phyloP scores from a whole-genome alignment of 257 asterid genomes.

The Lithospermum erythrorhizon region DNA sequence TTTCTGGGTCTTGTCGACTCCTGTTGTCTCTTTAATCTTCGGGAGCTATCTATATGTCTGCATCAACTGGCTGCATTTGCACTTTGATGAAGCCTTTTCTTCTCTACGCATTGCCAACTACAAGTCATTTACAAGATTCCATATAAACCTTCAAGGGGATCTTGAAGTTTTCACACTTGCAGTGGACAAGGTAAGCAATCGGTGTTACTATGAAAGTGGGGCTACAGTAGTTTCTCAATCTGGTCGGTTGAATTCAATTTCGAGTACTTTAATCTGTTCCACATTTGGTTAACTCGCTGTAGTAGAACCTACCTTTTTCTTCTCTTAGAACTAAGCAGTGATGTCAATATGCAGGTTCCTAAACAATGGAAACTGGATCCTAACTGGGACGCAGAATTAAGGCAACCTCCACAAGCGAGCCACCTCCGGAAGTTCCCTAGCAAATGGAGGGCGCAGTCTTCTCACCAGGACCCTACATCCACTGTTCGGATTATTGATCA shows the following conservation, averaged over 20 bases:
- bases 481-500: constrained; percentile 70
- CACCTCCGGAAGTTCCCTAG: constrained; percentile 71
- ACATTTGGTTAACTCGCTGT: background rate
- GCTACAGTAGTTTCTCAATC: background rate
- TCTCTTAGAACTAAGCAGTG: background rate
- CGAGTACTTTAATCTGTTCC: background rate
- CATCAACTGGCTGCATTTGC: constrained; percentile 95
- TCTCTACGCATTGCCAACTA: constrained; percentile 95
- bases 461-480: constrained; percentile 71
- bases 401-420: constrained; percentile 41
- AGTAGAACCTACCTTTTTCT: background rate
- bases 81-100: constrained; percentile 96
- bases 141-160: constrained; percentile 55
- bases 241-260: background rate
- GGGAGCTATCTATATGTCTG: constrained; percentile 95
- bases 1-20: constrained; percentile 97
- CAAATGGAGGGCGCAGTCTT: constrained; percentile 60
- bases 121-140: constrained; percentile 90
- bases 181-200: constrained; percentile 69
- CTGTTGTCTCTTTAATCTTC: constrained; percentile 79
- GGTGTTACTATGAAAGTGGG: background rate
- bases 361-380: constrained; percentile 96
- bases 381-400: constrained; percentile 66
- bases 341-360: constrained; percentile 51
- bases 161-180: constrained; percentile 96